Evolutionary conservation across 2,329 filamentous ascomycete species (phyloP), one percentile per base, ranked within the genome.

Genomic region (Stemphylium vesicarium): DNA sequence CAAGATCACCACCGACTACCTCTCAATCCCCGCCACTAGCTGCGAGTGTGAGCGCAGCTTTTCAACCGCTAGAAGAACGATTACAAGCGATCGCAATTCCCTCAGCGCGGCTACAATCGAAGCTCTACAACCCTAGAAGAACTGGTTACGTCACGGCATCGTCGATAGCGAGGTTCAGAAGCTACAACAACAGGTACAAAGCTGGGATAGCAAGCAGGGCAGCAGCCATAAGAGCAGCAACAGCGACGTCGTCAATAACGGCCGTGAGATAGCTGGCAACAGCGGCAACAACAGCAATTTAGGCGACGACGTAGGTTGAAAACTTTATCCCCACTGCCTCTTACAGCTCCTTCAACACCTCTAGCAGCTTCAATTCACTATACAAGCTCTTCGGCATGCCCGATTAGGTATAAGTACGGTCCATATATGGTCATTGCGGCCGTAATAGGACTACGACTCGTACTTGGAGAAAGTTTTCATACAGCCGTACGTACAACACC

Each of bases 1-100:
- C 31, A 56, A 59, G 33, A 59, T 59, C 9, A 45, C 56, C n/a
- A 36, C 54, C 12, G 22, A 59, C 35, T 50, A 42, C 49, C 56
- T 59, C 29, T 53, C 24, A 4, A 45, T 56, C 20, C 56, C 40
- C 26, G 20, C 39, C 20, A 59, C 56, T 4, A 48, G 26, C 20
- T 56, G 37, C 35, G 32, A 54, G 35, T 58, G 51, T 44, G 26
- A 58, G 56, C 52, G 47, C 36, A 38, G 12, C 45, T 56, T 59
- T 22, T 49, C 20, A 36, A 38, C 43, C 7, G 53, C 48, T 11
- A 42, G 42, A 43, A 43, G 31, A 26, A 56, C 53, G 16, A 53
- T 59, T 36, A 56, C 45, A 24, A 36, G 18, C 22, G 49, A 56
- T 50, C 29, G 49, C 24, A 42, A 42, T 26, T 18, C 13, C 24